These are phyloP conservation scores for Mycosphaerella sp. DNA, from an alignment of 2,329 filamentous ascomycete genomes.

Conservation along the genomic window DNA sequence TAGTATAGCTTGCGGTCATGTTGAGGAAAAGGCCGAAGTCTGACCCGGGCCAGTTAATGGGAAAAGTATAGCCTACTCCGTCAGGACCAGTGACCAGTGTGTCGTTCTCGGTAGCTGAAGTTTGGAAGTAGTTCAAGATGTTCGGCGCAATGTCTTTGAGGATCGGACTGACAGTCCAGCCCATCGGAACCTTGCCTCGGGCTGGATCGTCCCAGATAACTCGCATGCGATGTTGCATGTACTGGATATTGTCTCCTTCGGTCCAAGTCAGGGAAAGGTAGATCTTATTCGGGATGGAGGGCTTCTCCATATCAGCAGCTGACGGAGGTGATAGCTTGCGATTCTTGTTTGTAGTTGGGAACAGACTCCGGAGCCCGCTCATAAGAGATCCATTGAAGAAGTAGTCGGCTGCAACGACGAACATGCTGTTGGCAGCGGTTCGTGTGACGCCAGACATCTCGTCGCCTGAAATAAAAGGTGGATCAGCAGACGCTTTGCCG, in stretches of 20 bases:
- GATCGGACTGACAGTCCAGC: conserved; percentile 6
- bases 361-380: conserved; percentile 1
- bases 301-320: not conserved
- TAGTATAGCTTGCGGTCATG: not conserved
- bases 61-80: conserved; percentile 5
- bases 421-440: conserved; percentile 1
- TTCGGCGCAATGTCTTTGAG: conserved; percentile 7
- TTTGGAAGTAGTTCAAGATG: conserved; percentile 6
- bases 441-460: conserved; percentile 6
- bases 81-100: conserved; percentile 1
- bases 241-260: conserved; percentile 9
- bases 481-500: no score
- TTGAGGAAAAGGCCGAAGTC: not conserved
- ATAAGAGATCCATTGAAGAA: conserved; percentile 9
- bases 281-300: conserved; percentile 3
- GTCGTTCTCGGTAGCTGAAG: conserved; percentile 4
- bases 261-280: conserved; percentile 8
- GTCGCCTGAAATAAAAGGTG: not conserved
- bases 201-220: conserved; percentile 2
- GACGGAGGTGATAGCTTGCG: no score
- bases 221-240: conserved; percentile 6
- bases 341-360: not conserved
- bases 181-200: conserved; percentile 6
- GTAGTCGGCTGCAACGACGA: conserved; percentile 5
- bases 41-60: not conserved